phyloP scores from a whole-genome alignment of 2,329 filamentous ascomycete genomes.

The Fusarium sp. region DNA sequence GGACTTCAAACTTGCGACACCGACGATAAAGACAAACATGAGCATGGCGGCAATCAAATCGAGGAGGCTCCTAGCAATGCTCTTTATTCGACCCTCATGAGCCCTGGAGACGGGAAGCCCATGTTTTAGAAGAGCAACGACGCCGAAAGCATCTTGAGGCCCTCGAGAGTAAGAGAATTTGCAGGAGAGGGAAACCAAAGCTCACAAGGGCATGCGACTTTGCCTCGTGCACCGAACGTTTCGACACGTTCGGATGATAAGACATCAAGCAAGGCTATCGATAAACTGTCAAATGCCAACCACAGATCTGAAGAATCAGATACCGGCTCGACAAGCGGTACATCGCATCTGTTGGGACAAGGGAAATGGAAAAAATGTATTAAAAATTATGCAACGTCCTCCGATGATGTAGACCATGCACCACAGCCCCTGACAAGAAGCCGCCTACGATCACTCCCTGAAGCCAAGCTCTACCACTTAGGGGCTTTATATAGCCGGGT shows the following conservation, averaged over 20 bases:
- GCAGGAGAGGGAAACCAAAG: neutral
- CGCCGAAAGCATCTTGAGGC: constrained; percentile 2
- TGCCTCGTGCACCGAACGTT: neutral
- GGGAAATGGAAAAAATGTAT: neutral
- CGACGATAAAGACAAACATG: neutral
- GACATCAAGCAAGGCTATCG: neutral
- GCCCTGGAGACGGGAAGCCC: constrained; percentile 9
- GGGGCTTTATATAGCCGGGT: constrained; percentile 9
- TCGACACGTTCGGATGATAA: neutral
- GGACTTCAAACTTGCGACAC: neutral
- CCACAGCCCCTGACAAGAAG: constrained; percentile 26
- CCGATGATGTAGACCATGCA: neutral
- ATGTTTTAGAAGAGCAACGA: constrained; percentile 29
- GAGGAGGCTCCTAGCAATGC: neutral
- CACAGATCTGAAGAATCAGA: neutral
- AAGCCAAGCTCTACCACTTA: constrained; percentile 26
- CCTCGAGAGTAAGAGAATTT: constrained; percentile 12
- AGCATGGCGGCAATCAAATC: neutral
- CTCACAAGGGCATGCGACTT: neutral
- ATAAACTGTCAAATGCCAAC: neutral
- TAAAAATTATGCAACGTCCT: neutral
- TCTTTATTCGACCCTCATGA: constrained; percentile 23
- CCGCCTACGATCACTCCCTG: constrained; percentile 19
- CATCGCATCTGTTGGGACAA: neutral
- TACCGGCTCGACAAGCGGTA: neutral